A percentile compares a stretch with the other conserved stretches of the same genome.
phyloP scores from a whole-genome alignment of 2,329 filamentous ascomycete species.

The Fusarium multiceps region DNA sequence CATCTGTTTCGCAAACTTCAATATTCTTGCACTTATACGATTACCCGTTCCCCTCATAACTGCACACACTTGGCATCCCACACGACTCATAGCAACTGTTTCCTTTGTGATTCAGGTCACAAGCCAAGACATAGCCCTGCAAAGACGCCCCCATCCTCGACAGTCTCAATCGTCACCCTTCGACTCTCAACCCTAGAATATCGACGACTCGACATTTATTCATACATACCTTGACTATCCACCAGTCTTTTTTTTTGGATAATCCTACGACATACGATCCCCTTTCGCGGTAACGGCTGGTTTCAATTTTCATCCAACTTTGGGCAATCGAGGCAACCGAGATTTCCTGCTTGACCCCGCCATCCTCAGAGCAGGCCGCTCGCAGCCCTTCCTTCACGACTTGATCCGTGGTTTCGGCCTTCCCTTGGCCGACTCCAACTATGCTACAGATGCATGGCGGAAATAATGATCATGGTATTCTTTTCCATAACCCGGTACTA shows the following conservation, averaged over 20 bases:
- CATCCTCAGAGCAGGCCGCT: slow-evolving; percentile 37
- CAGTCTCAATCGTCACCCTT: slow-evolving; percentile 27
- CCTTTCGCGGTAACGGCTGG: slow-evolving; percentile 24
- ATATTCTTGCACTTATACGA: background rate
- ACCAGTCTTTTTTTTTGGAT: slow-evolving; percentile 4
- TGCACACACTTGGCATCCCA: background rate
- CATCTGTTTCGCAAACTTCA: background rate
- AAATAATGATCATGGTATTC: slow-evolving; percentile 55
- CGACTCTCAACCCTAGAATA: slow-evolving; percentile 30
- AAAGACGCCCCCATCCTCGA: slow-evolving; percentile 20
- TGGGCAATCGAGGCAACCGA: slow-evolving; percentile 36
- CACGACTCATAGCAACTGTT: slow-evolving; percentile 19
- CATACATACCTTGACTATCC: background rate
- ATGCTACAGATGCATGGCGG: slow-evolving; percentile 59
- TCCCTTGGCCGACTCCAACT: slow-evolving; percentile 50
- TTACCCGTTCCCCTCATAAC: background rate
- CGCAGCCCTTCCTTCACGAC: slow-evolving; percentile 33
- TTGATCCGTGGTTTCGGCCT: slow-evolving; percentile 35
- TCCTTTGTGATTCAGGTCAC: slow-evolving; percentile 40
- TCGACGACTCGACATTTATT: slow-evolving; percentile 29
- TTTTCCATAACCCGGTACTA: slow-evolving; percentile 6
- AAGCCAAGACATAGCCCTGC: slow-evolving; percentile 37
- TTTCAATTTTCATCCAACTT: slow-evolving; percentile 29
- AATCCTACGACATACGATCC: slow-evolving; percentile 14
- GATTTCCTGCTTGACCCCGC: slow-evolving; percentile 46